phyloP scores from a whole-genome alignment of 441 rosid species.

The Erodium moschatum region DNA sequence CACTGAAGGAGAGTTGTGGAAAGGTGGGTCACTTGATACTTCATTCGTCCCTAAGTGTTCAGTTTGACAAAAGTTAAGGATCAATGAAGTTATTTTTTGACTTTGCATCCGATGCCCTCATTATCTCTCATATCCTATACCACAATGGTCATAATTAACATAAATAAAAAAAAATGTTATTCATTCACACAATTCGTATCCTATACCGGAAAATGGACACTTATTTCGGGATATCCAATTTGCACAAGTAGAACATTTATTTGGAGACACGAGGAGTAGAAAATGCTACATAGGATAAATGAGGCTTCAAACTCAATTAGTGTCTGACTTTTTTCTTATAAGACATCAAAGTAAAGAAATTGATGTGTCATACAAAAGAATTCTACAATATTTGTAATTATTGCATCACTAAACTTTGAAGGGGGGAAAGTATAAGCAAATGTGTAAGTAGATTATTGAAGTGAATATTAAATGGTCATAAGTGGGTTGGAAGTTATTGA shows the following conservation, averaged over 20 bases:
- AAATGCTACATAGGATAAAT: neutral
- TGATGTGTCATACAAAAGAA: too few species aligned
- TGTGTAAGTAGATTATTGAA: too few species aligned
- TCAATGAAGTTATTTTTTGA: neutral
- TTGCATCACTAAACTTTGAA: too few species aligned
- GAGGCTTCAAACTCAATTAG: too few species aligned
- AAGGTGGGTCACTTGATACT: neutral
- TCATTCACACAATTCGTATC: neutral
- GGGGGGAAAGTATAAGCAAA: too few species aligned
- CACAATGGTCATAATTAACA: neutral
- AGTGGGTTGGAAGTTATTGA: too few species aligned
- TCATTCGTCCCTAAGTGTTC: neutral
- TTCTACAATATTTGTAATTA: too few species aligned
- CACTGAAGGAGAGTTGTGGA: neutral
- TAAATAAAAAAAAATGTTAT: too few species aligned
- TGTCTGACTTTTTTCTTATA: too few species aligned
- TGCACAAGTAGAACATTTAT: neutral
- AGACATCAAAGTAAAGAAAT: too few species aligned
- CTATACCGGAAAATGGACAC: neutral
- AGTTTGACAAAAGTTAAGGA: neutral
- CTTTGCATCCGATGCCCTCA: neutral
- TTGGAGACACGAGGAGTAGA: neutral
- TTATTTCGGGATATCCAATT: neutral
- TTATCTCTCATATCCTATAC: neutral
- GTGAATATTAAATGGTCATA: too few species aligned